A percentile compares a stretch with the other conserved stretches of the same genome.
Evolutionary conservation across 2,329 filamentous ascomycete species (phyloP).

Genomic region (Aspergillus awamori): DNA sequence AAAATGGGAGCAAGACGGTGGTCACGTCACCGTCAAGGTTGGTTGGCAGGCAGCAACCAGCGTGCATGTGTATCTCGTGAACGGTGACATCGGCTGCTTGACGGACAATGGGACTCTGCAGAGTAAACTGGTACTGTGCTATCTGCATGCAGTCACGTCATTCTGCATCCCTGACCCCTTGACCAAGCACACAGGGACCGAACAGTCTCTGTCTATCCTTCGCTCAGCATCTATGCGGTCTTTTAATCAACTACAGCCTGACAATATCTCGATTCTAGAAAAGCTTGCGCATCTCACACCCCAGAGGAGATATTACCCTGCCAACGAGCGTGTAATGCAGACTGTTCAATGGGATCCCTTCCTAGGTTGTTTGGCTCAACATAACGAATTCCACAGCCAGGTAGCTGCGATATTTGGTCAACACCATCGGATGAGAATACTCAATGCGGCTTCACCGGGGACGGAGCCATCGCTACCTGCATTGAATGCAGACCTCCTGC

Average conservation of each 20-base stretch:
- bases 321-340: constrained; percentile 49
- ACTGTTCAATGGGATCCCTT: constrained; percentile 46
- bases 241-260: constrained; percentile 43
- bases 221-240: constrained; percentile 54
- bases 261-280: constrained; percentile 40
- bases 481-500: constrained; percentile 21
- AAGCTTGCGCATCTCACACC: constrained; percentile 51
- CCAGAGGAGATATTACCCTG: constrained; percentile 47
- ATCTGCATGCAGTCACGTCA: constrained; percentile 44
- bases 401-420: constrained; percentile 44
- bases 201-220: constrained; percentile 33
- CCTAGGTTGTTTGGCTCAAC: constrained; percentile 50
- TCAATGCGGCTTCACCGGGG: constrained; percentile 27
- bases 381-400: constrained; percentile 44
- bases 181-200: constrained; percentile 36
- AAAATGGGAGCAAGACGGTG: constrained; percentile 13
- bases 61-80: constrained; percentile 53
- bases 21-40: constrained; percentile 46
- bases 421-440: constrained; percentile 31
- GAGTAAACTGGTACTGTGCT: constrained; percentile 54
- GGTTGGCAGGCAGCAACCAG: constrained; percentile 19
- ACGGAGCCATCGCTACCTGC: constrained; percentile 5
- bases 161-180: constrained; percentile 38
- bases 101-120: constrained; percentile 54
- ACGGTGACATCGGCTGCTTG: constrained; percentile 54